Base-by-base conservation (phyloP, 1,284 basidiomycete species). In the Xanthoconium separans region DNA sequence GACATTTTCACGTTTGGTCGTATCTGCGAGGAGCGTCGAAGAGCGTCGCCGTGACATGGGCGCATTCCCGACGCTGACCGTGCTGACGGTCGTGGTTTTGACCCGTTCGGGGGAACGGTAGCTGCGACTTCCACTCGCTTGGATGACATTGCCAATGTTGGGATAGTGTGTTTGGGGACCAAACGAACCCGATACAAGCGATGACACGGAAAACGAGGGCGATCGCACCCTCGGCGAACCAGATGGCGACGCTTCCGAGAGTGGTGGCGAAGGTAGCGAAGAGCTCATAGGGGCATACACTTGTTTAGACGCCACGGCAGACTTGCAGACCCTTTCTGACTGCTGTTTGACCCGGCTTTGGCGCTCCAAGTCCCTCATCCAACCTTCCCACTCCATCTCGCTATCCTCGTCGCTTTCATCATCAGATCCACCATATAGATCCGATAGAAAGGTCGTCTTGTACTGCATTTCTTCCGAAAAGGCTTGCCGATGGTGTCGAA, bases 311-410 rank as follows among this genome's bases (percentile, higher is more conserved):
- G 36, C 18, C 20, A 9, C 15, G n/a, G 13, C 24, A 33, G 45
- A 30, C 39, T 15, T 54, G 15, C 30, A 24, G 22, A 31, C 52
- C 33, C 47, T 62, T 22, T 47, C 55, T 36, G 45, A 46, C 43
- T 31, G 50, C 13, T 54, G 54, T 40, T 56, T 56, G 30, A 60
- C 56, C 27, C 60, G 61, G 20, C 60, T 62, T 60, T 80, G 79
- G 7, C 80, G 73, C 37, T 73, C 69, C 30, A 83, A 59, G 62
- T 82, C 83, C 10, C 72, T 73, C 61, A 73, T 70, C 83, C 83
- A 85, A 6, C 75, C 77, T 7, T 81, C 75, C 83, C 83, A 85
- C 57, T 85, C 83, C n/a, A 73, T 69, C 60, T 84, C 83, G 57
- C 80, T 78, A 22, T 78, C 75, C 6, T 69, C 70, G 3, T 73